Evolutionary conservation across 208 protist species (phyloP).

Genomic region (Trypanosoma brucei): DNA sequence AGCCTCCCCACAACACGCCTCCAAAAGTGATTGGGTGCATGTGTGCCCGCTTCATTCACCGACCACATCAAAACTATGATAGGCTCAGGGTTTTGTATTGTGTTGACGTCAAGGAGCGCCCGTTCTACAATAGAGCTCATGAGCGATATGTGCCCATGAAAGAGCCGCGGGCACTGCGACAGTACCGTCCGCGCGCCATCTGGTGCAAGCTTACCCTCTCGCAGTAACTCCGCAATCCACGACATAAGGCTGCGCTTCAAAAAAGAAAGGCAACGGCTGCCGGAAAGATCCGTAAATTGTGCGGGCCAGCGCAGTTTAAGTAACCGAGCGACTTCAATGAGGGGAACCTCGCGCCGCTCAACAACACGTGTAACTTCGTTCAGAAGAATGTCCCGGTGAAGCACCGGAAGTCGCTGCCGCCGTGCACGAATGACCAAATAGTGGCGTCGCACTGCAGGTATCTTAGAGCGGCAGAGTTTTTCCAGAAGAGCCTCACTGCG

Average conservation of each 20-base stretch:
- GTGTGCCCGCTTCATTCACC: slow-evolving; percentile 37
- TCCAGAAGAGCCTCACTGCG: slow-evolving; percentile 12
- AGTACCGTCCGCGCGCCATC: slow-evolving; percentile 44
- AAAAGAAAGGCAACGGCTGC: slow-evolving; percentile 31
- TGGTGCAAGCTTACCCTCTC: slow-evolving; percentile 18
- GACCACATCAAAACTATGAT: slow-evolving; percentile 69
- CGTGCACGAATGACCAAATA: slow-evolving; percentile 7
- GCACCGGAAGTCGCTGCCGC: slow-evolving; percentile 8
- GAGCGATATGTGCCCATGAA: slow-evolving; percentile 23
- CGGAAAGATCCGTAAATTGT: slow-evolving; percentile 21
- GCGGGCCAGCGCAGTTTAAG: slow-evolving; percentile 45
- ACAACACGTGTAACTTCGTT: slow-evolving; percentile 26
- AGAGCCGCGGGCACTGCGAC: slow-evolving; percentile 25
- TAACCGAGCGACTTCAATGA: slow-evolving; percentile 44
- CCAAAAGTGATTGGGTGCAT: slow-evolving; percentile 65
- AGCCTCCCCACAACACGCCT: slow-evolving; percentile 34
- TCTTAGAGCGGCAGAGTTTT: slow-evolving; percentile 10
- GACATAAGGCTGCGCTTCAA: slow-evolving; percentile 25
- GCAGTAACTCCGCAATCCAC: slow-evolving; percentile 45
- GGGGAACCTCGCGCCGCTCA: slow-evolving; percentile 31
- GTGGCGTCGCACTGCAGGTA: slow-evolving; percentile 9
- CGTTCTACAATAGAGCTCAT: slow-evolving; percentile 43
- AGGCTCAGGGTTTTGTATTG: slow-evolving; percentile 27
- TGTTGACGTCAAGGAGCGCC: slow-evolving; percentile 33
- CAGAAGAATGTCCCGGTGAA: slow-evolving; percentile 29